phyloP scores from a whole-genome alignment of 1,284 basidiomycete genomes.

The Chondrostereum purpureum region DNA sequence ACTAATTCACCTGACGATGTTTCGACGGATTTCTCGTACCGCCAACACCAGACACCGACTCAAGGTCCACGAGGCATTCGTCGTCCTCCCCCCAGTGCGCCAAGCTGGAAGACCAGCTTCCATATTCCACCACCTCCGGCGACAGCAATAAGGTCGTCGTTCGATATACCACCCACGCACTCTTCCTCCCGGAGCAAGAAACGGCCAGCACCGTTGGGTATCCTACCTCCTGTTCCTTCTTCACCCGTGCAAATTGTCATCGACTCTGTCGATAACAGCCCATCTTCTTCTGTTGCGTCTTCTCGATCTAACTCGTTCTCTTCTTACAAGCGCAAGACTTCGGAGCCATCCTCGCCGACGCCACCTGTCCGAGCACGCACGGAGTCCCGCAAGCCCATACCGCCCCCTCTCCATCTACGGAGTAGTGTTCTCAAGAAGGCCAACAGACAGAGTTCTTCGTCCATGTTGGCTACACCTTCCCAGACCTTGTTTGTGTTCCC shows the following conservation, averaged over 20 bases:
- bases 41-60: constrained; percentile 19
- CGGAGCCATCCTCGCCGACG: constrained; percentile 21
- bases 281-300: no score
- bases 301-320: constrained; percentile 4
- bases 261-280: constrained; percentile 16
- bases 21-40: constrained; percentile 6
- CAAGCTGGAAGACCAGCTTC: constrained; percentile 48
- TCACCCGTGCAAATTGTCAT: constrained; percentile 51
- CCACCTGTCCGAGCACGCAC: constrained; percentile 41
- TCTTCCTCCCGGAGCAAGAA: constrained; percentile 48
- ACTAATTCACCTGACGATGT: constrained; percentile 43
- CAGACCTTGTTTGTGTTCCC: constrained; percentile 82
- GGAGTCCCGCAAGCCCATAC: constrained; percentile 44
- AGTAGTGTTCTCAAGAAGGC: constrained; percentile 22
- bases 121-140: constrained; percentile 32
- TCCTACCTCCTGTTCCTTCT: constrained; percentile 64
- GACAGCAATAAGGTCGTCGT: constrained; percentile 43
- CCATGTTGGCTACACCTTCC: constrained; percentile 35
- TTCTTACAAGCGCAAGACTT: constrained; percentile 3
- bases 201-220: constrained; percentile 51
- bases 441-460: constrained; percentile 18
- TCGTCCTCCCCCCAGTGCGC: constrained; percentile 45
- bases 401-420: constrained; percentile 51
- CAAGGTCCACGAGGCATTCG: constrained; percentile 20
- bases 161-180: constrained; percentile 37